These are phyloP conservation scores for Dactylonectria macrodidyma DNA, from an alignment of 2,329 filamentous ascomycete genomes.

Conservation along the genomic window DNA sequence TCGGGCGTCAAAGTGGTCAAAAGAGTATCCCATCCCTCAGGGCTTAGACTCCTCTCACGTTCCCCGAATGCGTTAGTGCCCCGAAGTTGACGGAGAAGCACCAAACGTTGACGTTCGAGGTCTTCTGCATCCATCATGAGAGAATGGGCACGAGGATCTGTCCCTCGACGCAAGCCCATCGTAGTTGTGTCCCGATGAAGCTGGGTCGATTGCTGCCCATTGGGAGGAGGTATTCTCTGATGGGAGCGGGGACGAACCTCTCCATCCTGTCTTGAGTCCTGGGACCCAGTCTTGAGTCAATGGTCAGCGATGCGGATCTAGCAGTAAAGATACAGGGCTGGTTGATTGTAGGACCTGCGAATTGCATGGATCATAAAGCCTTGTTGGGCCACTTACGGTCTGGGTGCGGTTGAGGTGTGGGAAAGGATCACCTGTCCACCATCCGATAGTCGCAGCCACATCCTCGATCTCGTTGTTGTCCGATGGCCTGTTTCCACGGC, in stretches of 20 bases:
- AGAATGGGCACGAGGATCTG: constrained; percentile 1
- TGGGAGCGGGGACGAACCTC: constrained; percentile 11
- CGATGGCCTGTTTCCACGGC: constrained; percentile 30
- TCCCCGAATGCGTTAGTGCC: constrained; percentile 83
- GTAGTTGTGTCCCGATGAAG: not conserved
- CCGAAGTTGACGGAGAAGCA: constrained; percentile 25
- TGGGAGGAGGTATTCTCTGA: constrained; percentile 2
- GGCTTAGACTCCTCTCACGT: constrained; percentile 85
- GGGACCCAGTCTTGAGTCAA: constrained; percentile 28
- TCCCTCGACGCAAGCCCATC: constrained; percentile 16
- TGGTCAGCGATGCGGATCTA: constrained; percentile 16
- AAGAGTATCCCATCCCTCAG: constrained; percentile 86
- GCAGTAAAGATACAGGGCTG: not conserved
- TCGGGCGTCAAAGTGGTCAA: constrained; percentile 86
- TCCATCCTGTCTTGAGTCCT: not conserved
- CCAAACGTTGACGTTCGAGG: constrained; percentile 20
- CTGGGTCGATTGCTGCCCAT: no score
- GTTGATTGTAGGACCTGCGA: not conserved
- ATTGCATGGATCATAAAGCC: not conserved
- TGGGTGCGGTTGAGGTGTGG: constrained; percentile 38
- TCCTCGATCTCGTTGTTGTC: constrained; percentile 32
- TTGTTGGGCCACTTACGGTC: constrained; percentile 39
- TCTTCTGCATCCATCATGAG: not conserved
- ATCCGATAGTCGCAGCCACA: constrained; percentile 37
- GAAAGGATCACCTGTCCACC: constrained; percentile 45